These are phyloP conservation scores for Fusarium pseudograminearum DNA, from an alignment of 2,329 filamentous ascomycete species.

Conservation along the genomic window DNA sequence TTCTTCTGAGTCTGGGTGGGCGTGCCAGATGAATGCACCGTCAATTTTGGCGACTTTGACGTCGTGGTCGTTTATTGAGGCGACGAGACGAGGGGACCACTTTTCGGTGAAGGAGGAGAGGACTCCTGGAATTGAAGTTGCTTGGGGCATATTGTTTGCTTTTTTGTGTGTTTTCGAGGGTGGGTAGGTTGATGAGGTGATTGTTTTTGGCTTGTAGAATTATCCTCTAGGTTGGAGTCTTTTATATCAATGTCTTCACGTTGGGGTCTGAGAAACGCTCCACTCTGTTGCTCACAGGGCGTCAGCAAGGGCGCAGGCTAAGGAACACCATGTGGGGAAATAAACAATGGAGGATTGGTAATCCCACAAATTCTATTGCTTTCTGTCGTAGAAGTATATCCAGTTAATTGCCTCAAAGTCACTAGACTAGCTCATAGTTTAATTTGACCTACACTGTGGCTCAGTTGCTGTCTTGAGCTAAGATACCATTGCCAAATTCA, in stretches of 20 bases:
- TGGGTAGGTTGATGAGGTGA: fast-evolving
- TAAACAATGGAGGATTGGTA: background rate
- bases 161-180: background rate
- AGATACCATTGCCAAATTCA: too few species aligned
- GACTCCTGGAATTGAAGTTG: conserved; percentile 44
- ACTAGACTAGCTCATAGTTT: background rate
- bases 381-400: background rate
- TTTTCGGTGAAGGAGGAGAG: conserved; percentile 48
- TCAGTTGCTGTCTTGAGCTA: background rate
- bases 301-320: conserved; percentile 16
- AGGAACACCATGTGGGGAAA: background rate
- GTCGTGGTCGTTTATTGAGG: conserved; percentile 53
- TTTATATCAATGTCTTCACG: background rate
- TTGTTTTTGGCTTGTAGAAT: fast-evolving
- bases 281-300: conserved; percentile 25
- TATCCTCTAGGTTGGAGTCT: background rate
- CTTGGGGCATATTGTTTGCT: conserved; percentile 24
- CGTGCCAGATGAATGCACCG: conserved; percentile 57
- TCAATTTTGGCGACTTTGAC: conserved; percentile 57
- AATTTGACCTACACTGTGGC: background rate
- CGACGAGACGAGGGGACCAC: conserved; percentile 52
- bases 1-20: conserved; percentile 57
- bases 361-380: background rate
- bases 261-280: background rate
- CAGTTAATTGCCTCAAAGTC: too few species aligned